These are phyloP conservation scores for Pseudogymnoascus pannorum DNA, from an alignment of 2,329 filamentous ascomycete genomes.

Conservation along the genomic window DNA sequence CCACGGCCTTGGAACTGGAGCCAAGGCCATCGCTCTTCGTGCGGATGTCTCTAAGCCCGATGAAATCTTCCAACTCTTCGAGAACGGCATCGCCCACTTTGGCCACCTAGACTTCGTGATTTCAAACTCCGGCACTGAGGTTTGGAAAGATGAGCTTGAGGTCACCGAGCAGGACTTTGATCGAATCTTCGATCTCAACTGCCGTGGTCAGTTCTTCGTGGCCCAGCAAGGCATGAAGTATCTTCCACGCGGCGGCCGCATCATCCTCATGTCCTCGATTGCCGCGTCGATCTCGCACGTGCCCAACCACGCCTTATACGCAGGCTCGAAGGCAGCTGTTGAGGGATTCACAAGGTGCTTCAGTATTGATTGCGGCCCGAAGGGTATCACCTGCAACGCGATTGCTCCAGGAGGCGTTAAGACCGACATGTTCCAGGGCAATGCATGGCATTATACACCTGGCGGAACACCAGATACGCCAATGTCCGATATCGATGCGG, in stretches of 20 bases:
- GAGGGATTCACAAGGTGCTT: conserved; percentile 56
- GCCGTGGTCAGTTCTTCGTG: conserved; percentile 64
- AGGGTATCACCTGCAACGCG: conserved; percentile 59
- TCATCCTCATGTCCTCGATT: conserved; percentile 57
- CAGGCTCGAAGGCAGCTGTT: conserved; percentile 57
- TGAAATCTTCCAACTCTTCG: conserved; percentile 25
- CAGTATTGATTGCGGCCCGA: conserved; percentile 55
- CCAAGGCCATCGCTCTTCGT: conserved; percentile 40
- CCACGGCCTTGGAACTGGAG: conserved; percentile 40
- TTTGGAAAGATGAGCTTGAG: conserved; percentile 8
- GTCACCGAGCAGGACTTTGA: conserved; percentile 11
- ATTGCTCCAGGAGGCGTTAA: conserved; percentile 63
- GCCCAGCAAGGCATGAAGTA: conserved; percentile 65
- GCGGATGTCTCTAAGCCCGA: conserved; percentile 52
- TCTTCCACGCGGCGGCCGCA: conserved; percentile 59
- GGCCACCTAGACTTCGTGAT: conserved; percentile 27
- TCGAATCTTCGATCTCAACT: conserved; percentile 53
- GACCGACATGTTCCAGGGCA: conserved; percentile 58
- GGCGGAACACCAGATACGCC: conserved; percentile 45
- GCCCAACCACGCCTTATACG: conserved; percentile 53
- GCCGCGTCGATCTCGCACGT: conserved; percentile 57
- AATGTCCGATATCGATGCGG: conserved; percentile 45
- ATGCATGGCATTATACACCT: conserved; percentile 54
- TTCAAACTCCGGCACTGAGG: conserved; percentile 24
- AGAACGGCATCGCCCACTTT: conserved; percentile 24